Evolutionary conservation across 2,329 filamentous ascomycete species (phyloP), one percentile per base, ranked within the genome.

Genomic region (Nannizziopsis arthrosporioides): DNA sequence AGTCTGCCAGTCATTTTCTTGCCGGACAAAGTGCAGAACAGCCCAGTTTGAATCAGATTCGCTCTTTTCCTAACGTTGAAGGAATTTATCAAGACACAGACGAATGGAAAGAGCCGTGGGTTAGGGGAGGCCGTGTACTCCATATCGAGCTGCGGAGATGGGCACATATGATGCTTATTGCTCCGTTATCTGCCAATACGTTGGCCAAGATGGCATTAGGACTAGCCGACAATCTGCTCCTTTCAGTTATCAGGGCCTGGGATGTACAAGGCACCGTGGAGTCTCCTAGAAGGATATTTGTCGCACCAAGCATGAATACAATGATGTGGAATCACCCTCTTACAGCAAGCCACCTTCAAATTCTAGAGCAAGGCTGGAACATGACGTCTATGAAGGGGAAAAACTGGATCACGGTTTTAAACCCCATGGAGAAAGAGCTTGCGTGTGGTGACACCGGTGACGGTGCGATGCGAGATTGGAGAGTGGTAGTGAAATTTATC

Each of bases 81-180:
- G 85, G 74, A 15, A 74, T 95, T 42, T 89, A 94, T 65, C 71
- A 75, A 7, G 87, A 96, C 61, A 77, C 78, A n/a, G 85, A 89
- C 54, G 92, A 96, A 65, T 95, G 89, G 88, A 70, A 66, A 1
- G 70, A 73, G 38, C 79, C 85, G 0, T 96, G 90, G 90, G 76
- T 73, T 17, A 75, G 89, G 2, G 85, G 84, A 2, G 77, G 77
- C n/a, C 73, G 74, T 2, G 94, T 98, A 41, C 68, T 96, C 48
- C 92, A 98, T 61, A 96, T 98, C 56, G 86, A 94, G 64, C 69
- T 95, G 47, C 73, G 89, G 27, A 74, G 84, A 53, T 84, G 84
- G 89, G 86, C 87, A 0, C 76, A 94, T 62, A 59, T 93, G 2
- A 72, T 94, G 58, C 74, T 90, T 12, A 75, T 95, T 51, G 84